Base-by-base conservation (phyloP, 208 protist genomes). In the Leishmania arabica region DNA sequence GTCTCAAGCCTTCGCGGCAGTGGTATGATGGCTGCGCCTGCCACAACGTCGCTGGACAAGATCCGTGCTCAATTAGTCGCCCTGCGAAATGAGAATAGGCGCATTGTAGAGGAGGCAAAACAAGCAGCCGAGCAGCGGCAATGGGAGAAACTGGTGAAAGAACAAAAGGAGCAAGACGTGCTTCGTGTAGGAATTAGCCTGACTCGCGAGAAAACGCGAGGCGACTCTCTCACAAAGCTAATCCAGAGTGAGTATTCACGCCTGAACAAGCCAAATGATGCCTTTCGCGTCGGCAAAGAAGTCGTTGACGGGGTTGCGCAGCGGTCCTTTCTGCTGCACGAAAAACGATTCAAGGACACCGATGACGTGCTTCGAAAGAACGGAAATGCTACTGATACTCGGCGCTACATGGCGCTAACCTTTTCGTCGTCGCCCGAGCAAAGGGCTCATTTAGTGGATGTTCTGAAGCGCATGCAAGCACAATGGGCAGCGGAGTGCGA, bases 281-380 rank as follows among this genome's bases (percentile, higher is more conserved):
- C 82, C 2, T 96, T 90, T 75, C 85, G 83, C n/a, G 83, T 84
- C 60, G 89, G 93, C 2, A 79, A 89, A 45, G 93, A 96, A 70
- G 90, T 93, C 13, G 11, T 85, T 15, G 83, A 92, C 31, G 85
- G 91, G 56, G 78, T 95, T 7, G 80, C 72, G 3, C 85, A 84
- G 47, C 82, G 84, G 17, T 70, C 90, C 54, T 71, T 81, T 71
- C 37, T 84, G 21, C 42, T 83, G 51, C 73, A 86, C 64, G 76
- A 83, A 54, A 84, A 80, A 58, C 75, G 95, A 6, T 89, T 93
- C 42, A 77, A 85, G 13, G 90, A 95, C 49, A 84, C 87, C 0
- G 89, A 95, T 70, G 94, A 97, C 49, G 88, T 97, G 7, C 70
- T 97, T 77, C 82, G 92, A 68, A 87, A 81, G 70, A 77, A 64